Evolutionary conservation across 1,284 basidiomycete genomes (phyloP), one percentile per base, ranked within the genome.

Genomic region (Stygiomarasmius scandens): DNA sequence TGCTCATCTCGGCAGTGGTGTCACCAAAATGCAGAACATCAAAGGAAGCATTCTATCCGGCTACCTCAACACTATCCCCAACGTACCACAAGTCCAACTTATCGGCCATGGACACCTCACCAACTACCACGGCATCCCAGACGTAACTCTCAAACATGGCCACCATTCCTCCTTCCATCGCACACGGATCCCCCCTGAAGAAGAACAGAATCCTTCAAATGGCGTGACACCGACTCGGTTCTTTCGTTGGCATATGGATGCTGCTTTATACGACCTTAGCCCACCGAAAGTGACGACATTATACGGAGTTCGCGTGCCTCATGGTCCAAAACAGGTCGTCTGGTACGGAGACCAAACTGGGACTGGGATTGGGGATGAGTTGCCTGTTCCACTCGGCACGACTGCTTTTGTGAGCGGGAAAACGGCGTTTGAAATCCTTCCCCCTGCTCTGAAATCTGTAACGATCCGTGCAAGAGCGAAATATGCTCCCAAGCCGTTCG

Each of bases 401-500:
- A 90, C 88, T 0, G 85, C 81, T 5, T 89, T 82, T 74, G 71
- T 77, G 57, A 74, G 77, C n/a, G 87, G 86, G 2, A 77, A 74
- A 67, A 84, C 77, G 24, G 89, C 86, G 82, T 90, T 90, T 64
- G 80, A 88, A 43, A 77, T 86, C 51, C 76, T 90, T 2, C 79
- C 86, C 0, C 64, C 77, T 0, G 77, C 80, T 52, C 71, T 83
- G 57, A 86, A 89, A 76, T 84, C 81, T 46, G 68, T 90, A 27
- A 87, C 85, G 0, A 83, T 89, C 0, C 80, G 87, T 41, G 75
- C 83, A 5, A 79, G 77, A 55, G 86, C 90, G 57, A 77, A 75
- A 61, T 92, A 90, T 66, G 79, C 86, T 0, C 86, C 89, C 2
- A 86, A 88, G 64, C 88, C 86, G 1, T 92, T 89, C 65, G 83